Conservation (phyloP, 352 stramenopile species). For the Pythium aphanidermatum region DNA sequence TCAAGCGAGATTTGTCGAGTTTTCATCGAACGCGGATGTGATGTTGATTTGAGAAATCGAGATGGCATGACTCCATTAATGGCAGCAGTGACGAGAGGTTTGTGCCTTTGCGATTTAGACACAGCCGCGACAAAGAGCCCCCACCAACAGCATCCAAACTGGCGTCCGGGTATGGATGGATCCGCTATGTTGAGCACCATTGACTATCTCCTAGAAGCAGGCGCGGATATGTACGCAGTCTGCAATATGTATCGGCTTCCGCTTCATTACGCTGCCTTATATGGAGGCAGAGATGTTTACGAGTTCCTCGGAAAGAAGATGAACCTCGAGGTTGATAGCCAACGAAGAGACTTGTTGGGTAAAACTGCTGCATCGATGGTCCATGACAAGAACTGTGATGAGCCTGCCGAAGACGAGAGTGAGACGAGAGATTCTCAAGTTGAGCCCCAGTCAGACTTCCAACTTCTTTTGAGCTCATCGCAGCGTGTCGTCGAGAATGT, state of each 20-base stretch:
- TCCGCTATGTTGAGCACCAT: slow-evolving; percentile 58
- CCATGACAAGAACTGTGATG: slow-evolving; percentile 27
- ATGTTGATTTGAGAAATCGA: slow-evolving; percentile 62
- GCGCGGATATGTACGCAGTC: slow-evolving; percentile 51
- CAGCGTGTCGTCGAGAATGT: slow-evolving; percentile 29
- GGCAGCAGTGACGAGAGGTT: slow-evolving; percentile 51
- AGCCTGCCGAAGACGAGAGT: slow-evolving; percentile 19
- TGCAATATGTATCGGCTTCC: slow-evolving; percentile 65
- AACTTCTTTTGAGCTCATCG: slow-evolving; percentile 10
- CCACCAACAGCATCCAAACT: slow-evolving; percentile 19
- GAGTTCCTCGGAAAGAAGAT: slow-evolving; percentile 48
- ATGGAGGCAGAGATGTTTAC: slow-evolving; percentile 54
- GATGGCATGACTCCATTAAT: slow-evolving; percentile 74
- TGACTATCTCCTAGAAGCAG: slow-evolving; percentile 61
- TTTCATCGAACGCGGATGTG: slow-evolving; percentile 61
- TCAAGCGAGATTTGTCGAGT: slow-evolving; percentile 56
- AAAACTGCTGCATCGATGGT: slow-evolving; percentile 44
- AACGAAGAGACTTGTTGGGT: slow-evolving; percentile 68
- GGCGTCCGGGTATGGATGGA: slow-evolving; percentile 46
- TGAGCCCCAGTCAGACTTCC: slow-evolving; percentile 19
- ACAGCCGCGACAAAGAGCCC: slow-evolving; percentile 11
- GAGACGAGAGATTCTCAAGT: slow-evolving; percentile 22
- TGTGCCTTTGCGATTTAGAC: neutral
- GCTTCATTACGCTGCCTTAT: slow-evolving; percentile 70
- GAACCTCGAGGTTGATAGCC: slow-evolving; percentile 25